Evolutionary conservation across 768 basidiomycete species (phyloP).

Genomic region (Rhodotorula paludigena): DNA sequence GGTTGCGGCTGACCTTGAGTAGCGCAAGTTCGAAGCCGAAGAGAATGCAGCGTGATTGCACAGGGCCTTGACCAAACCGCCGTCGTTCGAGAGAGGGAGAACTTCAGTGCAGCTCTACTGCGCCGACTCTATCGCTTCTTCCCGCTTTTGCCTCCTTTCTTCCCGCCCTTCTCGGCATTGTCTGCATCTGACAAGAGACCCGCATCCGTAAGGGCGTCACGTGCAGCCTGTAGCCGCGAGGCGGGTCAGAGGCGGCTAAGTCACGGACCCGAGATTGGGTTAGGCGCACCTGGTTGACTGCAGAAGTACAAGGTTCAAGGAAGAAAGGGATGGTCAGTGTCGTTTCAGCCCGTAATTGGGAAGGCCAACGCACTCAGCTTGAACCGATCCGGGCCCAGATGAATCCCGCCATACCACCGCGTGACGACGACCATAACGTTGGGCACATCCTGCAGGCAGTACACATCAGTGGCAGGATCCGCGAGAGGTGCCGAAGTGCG

Average conservation of each 20-base stretch:
- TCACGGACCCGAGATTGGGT: not conserved
- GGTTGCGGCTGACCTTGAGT: no score
- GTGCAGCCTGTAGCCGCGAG: conserved; percentile 59
- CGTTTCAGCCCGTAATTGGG: not conserved
- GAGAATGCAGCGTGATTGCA: no score
- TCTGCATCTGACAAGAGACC: conserved; percentile 67
- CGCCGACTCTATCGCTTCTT: conserved; percentile 5
- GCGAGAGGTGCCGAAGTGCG: no score
- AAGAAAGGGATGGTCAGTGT: not conserved
- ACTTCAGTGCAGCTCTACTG: not conserved
- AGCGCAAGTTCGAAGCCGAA: no score
- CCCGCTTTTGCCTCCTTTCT: not conserved
- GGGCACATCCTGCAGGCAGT: conserved; percentile 39
- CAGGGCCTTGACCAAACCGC: no score
- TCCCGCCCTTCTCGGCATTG: conserved; percentile 26
- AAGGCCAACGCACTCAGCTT: conserved; percentile 55
- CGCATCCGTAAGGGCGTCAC: conserved; percentile 79
- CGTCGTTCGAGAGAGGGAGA: not conserved
- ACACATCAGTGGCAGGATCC: no score
- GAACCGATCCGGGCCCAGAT: conserved; percentile 56
- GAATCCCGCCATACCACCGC: conserved; percentile 87
- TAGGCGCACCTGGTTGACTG: conserved; percentile 1
- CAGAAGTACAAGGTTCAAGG: not conserved
- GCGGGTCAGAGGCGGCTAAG: not conserved
- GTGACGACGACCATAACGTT: conserved; percentile 86